phyloP scores from a whole-genome alignment of 2,329 filamentous ascomycete species.

The Fusarium foetens region DNA sequence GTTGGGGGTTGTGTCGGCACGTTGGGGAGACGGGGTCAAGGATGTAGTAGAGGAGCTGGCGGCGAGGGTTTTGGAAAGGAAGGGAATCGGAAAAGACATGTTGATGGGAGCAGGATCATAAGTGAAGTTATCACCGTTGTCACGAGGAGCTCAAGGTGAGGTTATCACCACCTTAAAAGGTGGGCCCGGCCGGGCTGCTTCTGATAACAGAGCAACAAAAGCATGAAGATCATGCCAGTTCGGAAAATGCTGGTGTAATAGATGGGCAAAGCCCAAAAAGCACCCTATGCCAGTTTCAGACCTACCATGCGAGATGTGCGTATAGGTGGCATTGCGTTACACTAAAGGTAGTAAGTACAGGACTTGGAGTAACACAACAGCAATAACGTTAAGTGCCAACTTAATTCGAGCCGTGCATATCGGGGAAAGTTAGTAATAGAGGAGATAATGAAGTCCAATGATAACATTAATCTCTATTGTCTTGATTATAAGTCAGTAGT shows the following conservation, averaged over 20 bases:
- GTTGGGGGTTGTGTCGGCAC: constrained; percentile 35
- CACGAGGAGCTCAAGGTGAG: background rate
- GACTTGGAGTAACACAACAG: background rate
- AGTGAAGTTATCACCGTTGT: background rate
- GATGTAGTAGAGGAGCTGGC: constrained; percentile 36
- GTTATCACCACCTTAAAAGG: background rate
- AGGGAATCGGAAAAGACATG: constrained; percentile 10
- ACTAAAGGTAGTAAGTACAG: background rate
- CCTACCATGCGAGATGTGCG: background rate
- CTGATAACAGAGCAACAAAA: background rate
- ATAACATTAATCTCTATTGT: background rate
- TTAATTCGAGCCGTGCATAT: background rate
- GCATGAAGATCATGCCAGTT: background rate
- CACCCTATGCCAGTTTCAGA: background rate
- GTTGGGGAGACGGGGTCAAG: constrained; percentile 36
- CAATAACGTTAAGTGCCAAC: background rate
- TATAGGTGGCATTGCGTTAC: background rate
- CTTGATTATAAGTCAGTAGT: background rate
- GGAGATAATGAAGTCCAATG: background rate
- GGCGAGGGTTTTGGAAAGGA: constrained; percentile 20
- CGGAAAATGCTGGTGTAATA: background rate
- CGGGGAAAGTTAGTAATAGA: background rate
- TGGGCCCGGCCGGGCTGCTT: background rate
- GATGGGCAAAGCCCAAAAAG: background rate
- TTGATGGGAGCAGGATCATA: constrained; percentile 4